Conservation (phyloP, 148 eudicot species). For the Rheum nobile region DNA sequence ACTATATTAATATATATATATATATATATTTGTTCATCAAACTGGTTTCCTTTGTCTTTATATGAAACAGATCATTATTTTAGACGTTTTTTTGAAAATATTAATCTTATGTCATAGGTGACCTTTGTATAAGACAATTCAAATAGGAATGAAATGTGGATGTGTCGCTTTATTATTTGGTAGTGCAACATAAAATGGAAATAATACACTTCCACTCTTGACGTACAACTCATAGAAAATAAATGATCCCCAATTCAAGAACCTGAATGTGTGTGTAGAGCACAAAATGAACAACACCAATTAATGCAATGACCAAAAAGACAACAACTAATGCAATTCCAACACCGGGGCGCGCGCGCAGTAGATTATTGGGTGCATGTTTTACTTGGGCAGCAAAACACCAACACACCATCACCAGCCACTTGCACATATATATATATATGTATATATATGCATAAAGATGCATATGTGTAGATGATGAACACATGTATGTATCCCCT, state of each 20-base stretch:
- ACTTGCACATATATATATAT: neutral
- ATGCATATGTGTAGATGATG: too few relatives aligned
- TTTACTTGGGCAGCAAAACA: neutral
- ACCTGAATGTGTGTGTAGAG: neutral
- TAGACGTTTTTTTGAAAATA: neutral
- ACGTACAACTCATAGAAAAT: neutral
- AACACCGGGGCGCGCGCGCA: neutral
- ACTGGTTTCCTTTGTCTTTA: too few relatives aligned
- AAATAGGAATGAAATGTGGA: neutral
- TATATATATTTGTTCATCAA: too few relatives aligned
- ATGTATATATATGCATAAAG: too few relatives aligned
- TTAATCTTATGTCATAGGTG: too few relatives aligned
- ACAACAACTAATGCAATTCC: neutral
- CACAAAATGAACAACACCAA: neutral
- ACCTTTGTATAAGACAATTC: neutral
- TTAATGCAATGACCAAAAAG: neutral
- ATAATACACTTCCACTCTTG: neutral
- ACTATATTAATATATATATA: too few relatives aligned
- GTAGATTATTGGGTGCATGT: neutral
- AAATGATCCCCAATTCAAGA: neutral
- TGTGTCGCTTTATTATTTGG: neutral
- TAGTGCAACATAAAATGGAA: neutral
- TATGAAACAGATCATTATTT: neutral
- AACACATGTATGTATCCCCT: neutral
- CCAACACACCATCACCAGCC: neutral